Percentiles rank a stretch among this genome's conserved stretches.
These are phyloP conservation scores for Botrytis byssoidea DNA, from an alignment of 2,329 filamentous ascomycete genomes.

Conservation along the genomic window DNA sequence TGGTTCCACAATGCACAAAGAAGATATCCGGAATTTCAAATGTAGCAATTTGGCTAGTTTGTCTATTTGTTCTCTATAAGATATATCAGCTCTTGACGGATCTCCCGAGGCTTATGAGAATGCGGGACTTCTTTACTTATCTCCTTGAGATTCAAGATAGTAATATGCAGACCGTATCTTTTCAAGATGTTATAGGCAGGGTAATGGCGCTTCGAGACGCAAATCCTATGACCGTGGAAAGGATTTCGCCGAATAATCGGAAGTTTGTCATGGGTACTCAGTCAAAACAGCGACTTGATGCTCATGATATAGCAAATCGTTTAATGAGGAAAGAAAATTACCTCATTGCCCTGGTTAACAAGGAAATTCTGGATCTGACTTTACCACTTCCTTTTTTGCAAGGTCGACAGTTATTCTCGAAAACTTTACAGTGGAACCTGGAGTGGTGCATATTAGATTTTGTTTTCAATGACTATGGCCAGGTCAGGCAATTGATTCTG, in stretches of 20 bases:
- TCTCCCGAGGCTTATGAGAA: slow-evolving; percentile 57
- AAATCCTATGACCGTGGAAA: slow-evolving; percentile 65
- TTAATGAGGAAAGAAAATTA: slow-evolving; percentile 98
- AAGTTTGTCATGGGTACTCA: slow-evolving; percentile 65
- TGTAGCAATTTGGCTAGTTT: slow-evolving; percentile 57
- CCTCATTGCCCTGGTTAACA: slow-evolving; percentile 94
- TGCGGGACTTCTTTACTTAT: slow-evolving; percentile 69
- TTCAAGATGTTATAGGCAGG: slow-evolving; percentile 68
- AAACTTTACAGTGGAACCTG: slow-evolving; percentile 88
- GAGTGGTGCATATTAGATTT: slow-evolving; percentile 89
- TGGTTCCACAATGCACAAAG: slow-evolving; percentile 58
- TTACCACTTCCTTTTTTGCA: slow-evolving; percentile 81
- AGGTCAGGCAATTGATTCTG: slow-evolving; percentile 82
- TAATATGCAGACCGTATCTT: slow-evolving; percentile 72
- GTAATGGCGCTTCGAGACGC: slow-evolving; percentile 69
- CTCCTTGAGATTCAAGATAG: slow-evolving; percentile 65
- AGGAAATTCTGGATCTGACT: slow-evolving; percentile 85
- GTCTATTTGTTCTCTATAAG: slow-evolving; percentile 63
- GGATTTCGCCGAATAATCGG: slow-evolving; percentile 56
- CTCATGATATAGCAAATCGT: slow-evolving; percentile 94
- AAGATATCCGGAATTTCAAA: slow-evolving; percentile 43
- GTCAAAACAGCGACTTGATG: slow-evolving; percentile 91
- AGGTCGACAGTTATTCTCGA: slow-evolving; percentile 79
- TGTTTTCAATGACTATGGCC: slow-evolving; percentile 85
- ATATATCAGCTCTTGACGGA: slow-evolving; percentile 57